Evolutionary conservation across 345 rosid genomes (phyloP).

Genomic region (Stellera chamaejasme): DNA sequence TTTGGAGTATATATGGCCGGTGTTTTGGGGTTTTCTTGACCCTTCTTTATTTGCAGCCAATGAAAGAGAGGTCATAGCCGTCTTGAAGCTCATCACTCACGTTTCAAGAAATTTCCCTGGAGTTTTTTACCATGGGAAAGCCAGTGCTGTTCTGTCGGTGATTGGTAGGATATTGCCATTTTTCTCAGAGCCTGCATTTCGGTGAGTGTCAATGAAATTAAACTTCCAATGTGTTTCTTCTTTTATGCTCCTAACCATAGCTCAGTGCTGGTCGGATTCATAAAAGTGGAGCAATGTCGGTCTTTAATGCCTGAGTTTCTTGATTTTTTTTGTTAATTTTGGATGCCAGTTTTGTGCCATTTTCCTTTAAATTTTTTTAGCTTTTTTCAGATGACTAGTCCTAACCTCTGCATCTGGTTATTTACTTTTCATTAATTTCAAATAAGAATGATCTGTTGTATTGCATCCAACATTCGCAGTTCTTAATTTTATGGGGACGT

Average conservation of each 20-base stretch:
- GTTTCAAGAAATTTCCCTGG: slow-evolving; percentile 72
- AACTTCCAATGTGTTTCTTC: background rate
- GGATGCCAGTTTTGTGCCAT: no score
- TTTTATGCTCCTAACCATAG: background rate
- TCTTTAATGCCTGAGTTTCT: background rate
- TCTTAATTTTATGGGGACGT: no score
- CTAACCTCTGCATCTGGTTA: no score
- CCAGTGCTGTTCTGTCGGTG: slow-evolving; percentile 59
- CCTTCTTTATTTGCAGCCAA: slow-evolving; percentile 40
- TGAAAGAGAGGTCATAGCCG: slow-evolving; percentile 74
- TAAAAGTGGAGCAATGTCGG: no score
- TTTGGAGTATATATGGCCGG: no score
- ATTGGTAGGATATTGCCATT: slow-evolving; percentile 74
- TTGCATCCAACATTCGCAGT: no score
- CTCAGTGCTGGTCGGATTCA: no score
- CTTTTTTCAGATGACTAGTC: no score
- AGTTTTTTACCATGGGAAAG: slow-evolving; percentile 78
- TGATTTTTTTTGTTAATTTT: background rate
- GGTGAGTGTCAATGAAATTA: slow-evolving; percentile 35
- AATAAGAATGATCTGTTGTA: no score
- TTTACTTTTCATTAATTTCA: no score
- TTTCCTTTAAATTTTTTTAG: no score
- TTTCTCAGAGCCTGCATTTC: slow-evolving; percentile 68
- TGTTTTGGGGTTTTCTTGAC: slow-evolving; percentile 6
- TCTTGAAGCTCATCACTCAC: slow-evolving; percentile 72